Evolutionary conservation across 2,329 filamentous ascomycete species (phyloP), one percentile per base, ranked within the genome.

Genomic region (Aspergillus pseudoviridinutans): DNA sequence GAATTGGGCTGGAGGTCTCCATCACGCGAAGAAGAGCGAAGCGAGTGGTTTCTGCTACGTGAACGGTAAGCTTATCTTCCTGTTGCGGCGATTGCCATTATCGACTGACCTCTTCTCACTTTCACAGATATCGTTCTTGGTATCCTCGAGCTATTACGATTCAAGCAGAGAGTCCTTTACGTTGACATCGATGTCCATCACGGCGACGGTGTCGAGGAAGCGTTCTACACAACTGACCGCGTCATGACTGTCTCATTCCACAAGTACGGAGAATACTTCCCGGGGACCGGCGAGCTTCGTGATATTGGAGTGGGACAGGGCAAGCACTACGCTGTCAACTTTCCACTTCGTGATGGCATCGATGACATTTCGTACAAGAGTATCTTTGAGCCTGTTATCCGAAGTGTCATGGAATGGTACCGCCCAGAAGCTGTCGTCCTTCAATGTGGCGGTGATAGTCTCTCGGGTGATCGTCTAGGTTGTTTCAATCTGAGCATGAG

Each of bases 31-130:
- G 75, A 94, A 93, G 73, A 88, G 89, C 57, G 92, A 96, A 77
- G 93, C 94, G 0, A 94, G 90, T 50, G 94, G 94, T 0, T 99
- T 99, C 74, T 99, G 94, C 77, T 99, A 99, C 76, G 93, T 97
- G 78, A 99, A 99, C 74, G 93, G 74, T 77, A 68, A 59, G 66
- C 12, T 24, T 52, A n/a, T 29, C 12, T 20, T 9, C 38, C 24
- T n/a, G 14, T 25, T 25, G 20, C 29, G 35, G 35, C 17, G 38
- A n/a, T 22, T n/a, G 28, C 12, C 10, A 20, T 50, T 52, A n/a
- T 9, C 47, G 8, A 38, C 25, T 2, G 2, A 50, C 35, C 35
- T 50, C 38, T 38, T 8, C 60, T 70, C 56, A 70, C 56, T 14
- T 24, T 10, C 35, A 22, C 64, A 85, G 85, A 87, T 66, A 87